phyloP scores from a whole-genome alignment of 2,329 filamentous ascomycete genomes.

The Falciphora oryzae region DNA sequence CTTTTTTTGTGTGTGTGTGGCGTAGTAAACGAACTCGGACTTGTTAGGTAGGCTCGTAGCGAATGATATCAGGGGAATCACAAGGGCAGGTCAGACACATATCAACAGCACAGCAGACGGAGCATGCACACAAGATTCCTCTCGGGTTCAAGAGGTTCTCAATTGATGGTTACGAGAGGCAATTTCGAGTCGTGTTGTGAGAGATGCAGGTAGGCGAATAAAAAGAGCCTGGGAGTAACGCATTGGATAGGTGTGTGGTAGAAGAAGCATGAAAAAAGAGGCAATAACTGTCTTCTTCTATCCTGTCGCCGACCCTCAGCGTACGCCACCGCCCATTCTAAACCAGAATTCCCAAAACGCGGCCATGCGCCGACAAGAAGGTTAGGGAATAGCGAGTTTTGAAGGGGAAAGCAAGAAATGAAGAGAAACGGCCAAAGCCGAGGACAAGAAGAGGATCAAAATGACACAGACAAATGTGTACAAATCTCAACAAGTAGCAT shows the following conservation, averaged over 20 bases:
- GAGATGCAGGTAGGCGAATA: neutral
- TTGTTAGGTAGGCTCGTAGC: no score
- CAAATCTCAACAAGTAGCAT: neutral
- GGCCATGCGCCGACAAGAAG: neutral
- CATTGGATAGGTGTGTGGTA: neutral
- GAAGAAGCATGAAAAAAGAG: neutral
- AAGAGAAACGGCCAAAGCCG: neutral
- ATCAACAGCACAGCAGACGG: no score
- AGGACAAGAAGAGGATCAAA: neutral
- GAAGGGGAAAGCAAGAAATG: neutral
- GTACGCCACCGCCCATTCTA: neutral
- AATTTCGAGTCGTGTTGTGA: neutral
- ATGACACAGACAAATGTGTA: neutral
- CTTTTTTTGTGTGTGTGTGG: no score
- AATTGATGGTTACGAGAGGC: no score
- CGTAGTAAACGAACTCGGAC: no score
- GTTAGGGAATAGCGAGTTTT: neutral
- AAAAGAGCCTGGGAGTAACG: neutral
- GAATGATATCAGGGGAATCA: no score
- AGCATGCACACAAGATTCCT: no score
- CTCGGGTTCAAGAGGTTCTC: no score
- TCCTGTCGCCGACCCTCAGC: neutral
- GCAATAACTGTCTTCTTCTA: neutral
- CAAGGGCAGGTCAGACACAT: no score
- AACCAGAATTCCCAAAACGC: neutral